Evolutionary conservation across 164 flowering plant species (phyloP), one percentile per base, ranked within the genome.

Genomic region (Sedum album): DNA sequence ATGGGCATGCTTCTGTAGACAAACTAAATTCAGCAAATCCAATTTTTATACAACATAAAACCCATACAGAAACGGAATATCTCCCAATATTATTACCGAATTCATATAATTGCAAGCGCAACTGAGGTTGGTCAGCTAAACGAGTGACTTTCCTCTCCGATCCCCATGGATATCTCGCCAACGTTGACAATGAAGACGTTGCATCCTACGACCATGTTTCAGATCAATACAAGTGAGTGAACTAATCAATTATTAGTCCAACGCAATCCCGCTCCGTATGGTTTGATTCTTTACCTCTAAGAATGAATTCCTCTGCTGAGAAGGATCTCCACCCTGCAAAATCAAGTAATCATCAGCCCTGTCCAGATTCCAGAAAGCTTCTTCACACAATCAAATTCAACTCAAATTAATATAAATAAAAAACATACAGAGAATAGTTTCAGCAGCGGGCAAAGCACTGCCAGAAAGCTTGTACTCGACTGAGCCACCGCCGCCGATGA

Each of bases 1-100:
- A 86, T 48, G 95, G 95, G 82, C 95, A 88, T 73, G 95, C 91
- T 82, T 86, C 95, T 88, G 95, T 81, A 75, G 79, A 78, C 44
- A 76, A 73, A 66, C 69, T 69, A 76, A 6, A 64, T 53, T 69
- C 61, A 65, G 69, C 74, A 49, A 44, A 69, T 69, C 46, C 69
- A 41, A 10, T 33, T 49, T 66, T 33, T n/a, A n/a, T n/a, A 30
- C 1, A 35, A 33, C 33, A 31, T 31, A n/a, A 33, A 11, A 33
- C 66, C 17, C 33, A 26, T 20, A n/a, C 1, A 31, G 6, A 26
- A 35, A 35, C 38, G 7, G 7, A 35, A 35, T 3, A 3, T 3
- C 7, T 35, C 38, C 3, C 23, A 53, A 66, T 48, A 25, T 66
- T 31, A 77, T 57, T 72, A 83, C 94, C 90, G 73, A 88, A 88